Conservation (phyloP, 106 monocot species). For the Dendrobium officinale region DNA sequence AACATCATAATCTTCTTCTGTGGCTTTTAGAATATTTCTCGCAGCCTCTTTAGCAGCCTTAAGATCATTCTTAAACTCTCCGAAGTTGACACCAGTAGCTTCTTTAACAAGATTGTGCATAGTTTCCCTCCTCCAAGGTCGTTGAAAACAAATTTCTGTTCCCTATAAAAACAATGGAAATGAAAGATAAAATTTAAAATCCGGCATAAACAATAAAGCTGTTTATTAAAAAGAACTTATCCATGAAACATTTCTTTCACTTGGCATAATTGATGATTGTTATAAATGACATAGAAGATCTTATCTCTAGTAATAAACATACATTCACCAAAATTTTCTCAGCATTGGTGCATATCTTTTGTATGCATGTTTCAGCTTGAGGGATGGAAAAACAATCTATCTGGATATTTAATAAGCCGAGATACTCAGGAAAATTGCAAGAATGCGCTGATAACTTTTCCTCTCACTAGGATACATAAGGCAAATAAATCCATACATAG, state of each 20-base stretch:
- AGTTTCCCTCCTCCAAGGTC: constrained; percentile 92
- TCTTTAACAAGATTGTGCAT: constrained; percentile 98
- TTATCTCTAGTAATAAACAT: not conserved
- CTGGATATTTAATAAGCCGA: no score
- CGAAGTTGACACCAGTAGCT: constrained; percentile 72
- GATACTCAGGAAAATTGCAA: no score
- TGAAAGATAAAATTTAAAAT: not conserved
- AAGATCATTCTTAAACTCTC: constrained; percentile 42
- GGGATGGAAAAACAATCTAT: no score
- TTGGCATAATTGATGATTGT: not conserved
- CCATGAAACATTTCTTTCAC: not conserved
- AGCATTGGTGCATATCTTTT: not conserved
- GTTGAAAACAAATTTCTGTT: constrained; percentile 59
- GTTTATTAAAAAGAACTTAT: not conserved
- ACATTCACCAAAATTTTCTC: not conserved
- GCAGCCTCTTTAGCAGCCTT: constrained; percentile 68
- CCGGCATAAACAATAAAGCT: not conserved
- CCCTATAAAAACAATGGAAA: constrained; percentile 35
- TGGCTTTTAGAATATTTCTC: constrained; percentile 25
- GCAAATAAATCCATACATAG: no score
- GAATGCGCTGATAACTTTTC: no score
- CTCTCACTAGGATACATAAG: no score
- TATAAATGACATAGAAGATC: not conserved
- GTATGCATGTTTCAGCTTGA: no score
- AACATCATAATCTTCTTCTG: constrained; percentile 23